phyloP scores from a whole-genome alignment of 2,329 filamentous ascomycete genomes.

The Xylaria sp. region DNA sequence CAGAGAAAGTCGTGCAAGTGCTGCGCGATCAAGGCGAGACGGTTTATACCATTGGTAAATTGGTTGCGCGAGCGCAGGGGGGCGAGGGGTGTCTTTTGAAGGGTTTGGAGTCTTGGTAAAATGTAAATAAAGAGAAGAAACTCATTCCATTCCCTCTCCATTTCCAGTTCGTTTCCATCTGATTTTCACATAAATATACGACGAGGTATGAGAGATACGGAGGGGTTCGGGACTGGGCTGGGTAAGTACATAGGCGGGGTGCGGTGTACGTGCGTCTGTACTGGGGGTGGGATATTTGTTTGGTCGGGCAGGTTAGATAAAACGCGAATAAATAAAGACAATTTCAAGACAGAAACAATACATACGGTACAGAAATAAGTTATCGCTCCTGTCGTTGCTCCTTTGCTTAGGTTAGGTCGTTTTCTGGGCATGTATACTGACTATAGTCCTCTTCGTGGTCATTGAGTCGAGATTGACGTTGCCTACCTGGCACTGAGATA shows the following conservation, averaged over 20 bases:
- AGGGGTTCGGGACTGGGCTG: neutral
- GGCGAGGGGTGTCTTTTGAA: constrained; percentile 71
- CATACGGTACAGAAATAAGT: no score
- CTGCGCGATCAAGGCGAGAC: constrained; percentile 78
- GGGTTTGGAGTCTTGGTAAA: constrained; percentile 62
- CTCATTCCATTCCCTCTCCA: neutral
- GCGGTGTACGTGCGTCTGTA: neutral
- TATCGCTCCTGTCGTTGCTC: no score
- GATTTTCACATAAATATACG: neutral
- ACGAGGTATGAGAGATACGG: no score
- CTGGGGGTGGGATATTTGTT: neutral
- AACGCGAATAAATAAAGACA: neutral
- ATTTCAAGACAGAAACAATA: no score
- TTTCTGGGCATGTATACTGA: no score
- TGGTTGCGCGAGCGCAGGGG: constrained; percentile 67
- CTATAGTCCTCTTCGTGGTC: no score
- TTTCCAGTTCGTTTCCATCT: neutral
- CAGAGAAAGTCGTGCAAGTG: constrained; percentile 66
- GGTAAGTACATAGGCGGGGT: neutral
- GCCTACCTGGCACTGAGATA: neutral
- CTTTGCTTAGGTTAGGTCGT: no score
- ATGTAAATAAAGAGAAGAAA: neutral
- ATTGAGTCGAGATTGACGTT: neutral
- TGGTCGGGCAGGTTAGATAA: neutral
- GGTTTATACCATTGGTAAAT: constrained; percentile 78